Evolutionary conservation across 257 asterid species (phyloP).

Genomic region (Euphrasia confusa): DNA sequence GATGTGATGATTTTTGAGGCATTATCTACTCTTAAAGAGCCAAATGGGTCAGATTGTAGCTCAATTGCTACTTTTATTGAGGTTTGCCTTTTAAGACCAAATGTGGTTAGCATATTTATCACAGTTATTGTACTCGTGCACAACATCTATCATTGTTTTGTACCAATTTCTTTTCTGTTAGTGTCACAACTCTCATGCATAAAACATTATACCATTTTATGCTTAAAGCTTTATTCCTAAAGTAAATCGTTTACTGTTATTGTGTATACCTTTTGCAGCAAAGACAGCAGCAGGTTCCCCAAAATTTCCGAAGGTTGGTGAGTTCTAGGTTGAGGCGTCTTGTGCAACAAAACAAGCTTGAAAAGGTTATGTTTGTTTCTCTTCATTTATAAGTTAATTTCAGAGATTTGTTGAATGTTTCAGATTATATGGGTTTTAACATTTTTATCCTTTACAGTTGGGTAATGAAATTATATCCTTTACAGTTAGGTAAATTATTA

Average conservation of each 20-base stretch:
- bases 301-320: slow-evolving; percentile 65
- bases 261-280: slow-evolving; percentile 44
- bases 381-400: neutral
- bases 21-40: slow-evolving; percentile 61
- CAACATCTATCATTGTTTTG: slow-evolving; percentile 8
- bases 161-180: neutral
- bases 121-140: slow-evolving; percentile 9
- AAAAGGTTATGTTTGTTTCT: slow-evolving; percentile 50
- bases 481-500: too few species aligned
- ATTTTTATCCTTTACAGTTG: neutral
- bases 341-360: slow-evolving; percentile 77
- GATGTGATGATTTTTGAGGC: slow-evolving; percentile 76
- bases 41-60: slow-evolving; percentile 70
- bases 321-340: slow-evolving; percentile 83
- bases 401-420: neutral
- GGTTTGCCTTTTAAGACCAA: slow-evolving; percentile 34
- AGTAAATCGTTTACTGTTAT: slow-evolving; percentile 4
- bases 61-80: slow-evolving; percentile 65
- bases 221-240: slow-evolving; percentile 6
- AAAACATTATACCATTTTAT: slow-evolving; percentile 12
- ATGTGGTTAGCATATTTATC: neutral
- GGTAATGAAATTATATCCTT: neutral
- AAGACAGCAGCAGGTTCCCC: slow-evolving; percentile 72
- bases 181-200: slow-evolving; percentile 5
- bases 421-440: neutral